Evolutionary conservation across 2,329 filamentous ascomycete genomes (phyloP).

Genomic region (Colletotrichum eleusines): DNA sequence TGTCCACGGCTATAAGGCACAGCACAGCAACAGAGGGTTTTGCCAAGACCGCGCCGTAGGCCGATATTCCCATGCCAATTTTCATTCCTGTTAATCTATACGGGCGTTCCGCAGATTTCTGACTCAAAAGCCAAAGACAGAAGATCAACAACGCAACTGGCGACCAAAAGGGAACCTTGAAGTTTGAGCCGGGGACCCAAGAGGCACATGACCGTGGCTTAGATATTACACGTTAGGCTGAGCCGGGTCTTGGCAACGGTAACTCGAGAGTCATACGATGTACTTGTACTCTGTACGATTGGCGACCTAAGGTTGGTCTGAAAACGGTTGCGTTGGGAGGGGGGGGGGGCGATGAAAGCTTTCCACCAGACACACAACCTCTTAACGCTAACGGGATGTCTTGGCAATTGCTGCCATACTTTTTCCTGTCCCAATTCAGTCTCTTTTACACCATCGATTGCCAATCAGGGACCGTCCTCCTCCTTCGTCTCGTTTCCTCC

Average conservation of each 20-base stretch:
- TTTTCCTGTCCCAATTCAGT: slow-evolving; percentile 11
- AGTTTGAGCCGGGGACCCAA: not conserved
- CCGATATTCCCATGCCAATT: slow-evolving; percentile 9
- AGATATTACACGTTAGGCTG: slow-evolving; percentile 21
- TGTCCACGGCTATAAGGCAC: slow-evolving; percentile 20
- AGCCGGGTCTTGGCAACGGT: slow-evolving; percentile 28
- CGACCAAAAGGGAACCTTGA: slow-evolving; percentile 1
- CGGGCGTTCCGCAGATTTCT: slow-evolving; percentile 5
- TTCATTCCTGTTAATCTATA: not conserved
- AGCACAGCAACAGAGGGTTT: not conserved
- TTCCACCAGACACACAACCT: slow-evolving; percentile 35
- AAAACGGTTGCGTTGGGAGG: not conserved
- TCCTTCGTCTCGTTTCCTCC: slow-evolving; percentile 16
- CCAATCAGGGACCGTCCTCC: not conserved
- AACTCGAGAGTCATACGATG: not conserved
- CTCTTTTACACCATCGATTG: slow-evolving; percentile 1
- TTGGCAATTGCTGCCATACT: slow-evolving; percentile 21
- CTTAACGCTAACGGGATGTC: slow-evolving; percentile 10
- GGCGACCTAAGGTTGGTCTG: slow-evolving; percentile 9
- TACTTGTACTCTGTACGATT: too few species aligned
- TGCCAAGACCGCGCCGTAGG: slow-evolving; percentile 23
- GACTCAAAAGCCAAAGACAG: not conserved
- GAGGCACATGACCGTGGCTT: slow-evolving; percentile 34
- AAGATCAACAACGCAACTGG: slow-evolving; percentile 10
- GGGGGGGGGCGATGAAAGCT: slow-evolving; percentile 10